Evolutionary conservation across 75 land plant genomes (phyloP), one percentile per base, ranked within the genome.

Genomic region (Sequoiadendron giganteum): DNA sequence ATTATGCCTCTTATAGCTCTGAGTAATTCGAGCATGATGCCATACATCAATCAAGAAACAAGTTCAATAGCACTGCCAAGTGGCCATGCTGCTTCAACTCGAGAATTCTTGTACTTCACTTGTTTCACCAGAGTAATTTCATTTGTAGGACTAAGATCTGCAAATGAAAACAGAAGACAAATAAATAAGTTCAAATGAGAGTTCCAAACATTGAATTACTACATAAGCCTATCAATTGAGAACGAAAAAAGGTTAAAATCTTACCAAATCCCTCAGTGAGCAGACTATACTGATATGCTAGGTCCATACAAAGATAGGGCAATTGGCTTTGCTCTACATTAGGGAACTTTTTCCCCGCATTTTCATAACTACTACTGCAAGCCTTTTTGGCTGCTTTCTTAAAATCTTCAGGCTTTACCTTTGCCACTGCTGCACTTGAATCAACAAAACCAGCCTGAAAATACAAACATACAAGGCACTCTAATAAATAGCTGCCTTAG

Each of bases 1-100:
- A 73, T 32, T 73, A 9, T 75, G 38, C 38, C 39, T 30, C 13
- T 25, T 28, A 65, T 25, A 6, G n/a, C 70, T 19, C 28, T 25
- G 1, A 75, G 38, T 75, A 75, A 75, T 34, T 75, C 13, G 16
- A 75, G 32, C 34, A 30, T 34, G 11, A 13, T 75, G 39, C 13
- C 86, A 21, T 25, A 48, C 13, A 36, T 18, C 86, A 36, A 32
- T 49, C 49, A 87, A 13, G 99, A 97, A 21, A 93, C 90, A 39
- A 90, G 94, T 86, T 97, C 99, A 58, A 98, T 95, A 49, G 99
- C 99, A 90, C 94, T 95, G 14, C 99, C 99, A 84, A 98, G 90
- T 34, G 99, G 99, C 99, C 99, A 98, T 38, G 99, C 99, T 32
- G 99, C 99, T 89, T 97, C 99, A 61, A 97, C 96, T 34, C 72